Base-by-base conservation (phyloP, 1,284 basidiomycete species). In the Cryptococcus jaspeensis region DNA sequence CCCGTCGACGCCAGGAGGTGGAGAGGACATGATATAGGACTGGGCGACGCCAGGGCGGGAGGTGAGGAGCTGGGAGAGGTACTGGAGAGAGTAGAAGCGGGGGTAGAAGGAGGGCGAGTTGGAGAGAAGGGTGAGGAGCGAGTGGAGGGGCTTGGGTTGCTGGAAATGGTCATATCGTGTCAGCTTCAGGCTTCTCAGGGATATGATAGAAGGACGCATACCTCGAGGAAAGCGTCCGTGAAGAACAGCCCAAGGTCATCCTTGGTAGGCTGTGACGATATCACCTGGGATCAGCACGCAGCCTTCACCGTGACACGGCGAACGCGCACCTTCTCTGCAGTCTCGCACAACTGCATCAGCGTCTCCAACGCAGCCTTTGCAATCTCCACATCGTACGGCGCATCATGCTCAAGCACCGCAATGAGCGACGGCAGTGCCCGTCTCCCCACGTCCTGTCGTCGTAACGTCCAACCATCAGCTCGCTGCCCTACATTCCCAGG, bases 281-380 rank as follows among this genome's bases (percentile, higher is more conserved):
- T 32, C 28, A 32, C 28, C 28, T 5, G 4, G 28, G 28, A 32
- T 59, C 39, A 61, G 60, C 55, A 38, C 13, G 7, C 22, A 18
- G 7, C 41, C 35, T 35, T 45, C 7, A 12, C 2, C 12, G 20
- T 20, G 37, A 20, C 8, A 13, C 5, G 12, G 16, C 18, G 15
- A 44, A 15, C 4, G 51, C 65, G 54, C 23, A 72, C 73, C 71
- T 75, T 75, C 42, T 77, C 75, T 7, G 67, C 64, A 0, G 70
- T 68, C 50, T 78, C 76, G 47, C 71, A 74, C 53, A 77, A 61
- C 55, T 72, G 71, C 75, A 85, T 84, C 58, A 96, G 77, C 1
- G 92, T 94, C 78, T 96, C 93, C 64, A 97, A 79, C 8, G 88
- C 86, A 9, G 92, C 92, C 73, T 91, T 94, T 1, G 88, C 92